These are phyloP conservation scores for Daldinia concentrica DNA, from an alignment of 495 filamentous ascomycete genomes.

Conservation along the genomic window DNA sequence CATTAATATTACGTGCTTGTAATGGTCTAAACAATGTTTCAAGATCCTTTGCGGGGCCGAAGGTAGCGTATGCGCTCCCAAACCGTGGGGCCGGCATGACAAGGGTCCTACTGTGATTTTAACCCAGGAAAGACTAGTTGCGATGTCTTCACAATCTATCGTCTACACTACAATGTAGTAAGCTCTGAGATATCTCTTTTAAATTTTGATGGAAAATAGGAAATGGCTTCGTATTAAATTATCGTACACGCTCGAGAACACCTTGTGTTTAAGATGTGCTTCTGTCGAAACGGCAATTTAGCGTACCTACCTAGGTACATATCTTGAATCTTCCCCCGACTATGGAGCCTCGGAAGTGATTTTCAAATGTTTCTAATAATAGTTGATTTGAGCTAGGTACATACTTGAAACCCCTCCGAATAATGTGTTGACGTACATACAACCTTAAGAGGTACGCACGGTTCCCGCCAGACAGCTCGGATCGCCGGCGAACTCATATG, in stretches of 20 bases:
- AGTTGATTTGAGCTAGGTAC: not conserved
- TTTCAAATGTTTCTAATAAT: not conserved
- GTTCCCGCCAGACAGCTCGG: not conserved
- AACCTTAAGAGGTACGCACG: not conserved
- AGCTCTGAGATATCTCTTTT: not conserved
- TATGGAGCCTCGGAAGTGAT: not conserved
- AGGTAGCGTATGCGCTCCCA: slow-evolving; percentile 1
- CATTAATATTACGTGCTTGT: not conserved
- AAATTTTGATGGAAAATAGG: not conserved
- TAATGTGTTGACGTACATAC: no score
- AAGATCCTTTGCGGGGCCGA: slow-evolving; percentile 10
- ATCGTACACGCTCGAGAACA: not conserved
- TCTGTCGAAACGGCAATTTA: not conserved
- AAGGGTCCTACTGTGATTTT: not conserved
- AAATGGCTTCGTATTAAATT: not conserved
- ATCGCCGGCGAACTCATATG: not conserved
- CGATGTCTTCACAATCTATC: not conserved
- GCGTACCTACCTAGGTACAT: not conserved
- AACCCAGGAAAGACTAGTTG: not conserved
- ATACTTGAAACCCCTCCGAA: no score
- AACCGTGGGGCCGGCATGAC: slow-evolving; percentile 9
- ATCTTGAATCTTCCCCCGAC: not conserved
- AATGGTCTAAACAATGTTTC: not conserved
- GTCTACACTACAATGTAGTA: not conserved
- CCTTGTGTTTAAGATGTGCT: not conserved